Evolutionary conservation across 2,329 filamentous ascomycete species (phyloP).

Genomic region (Grosmannia penicillata): DNA sequence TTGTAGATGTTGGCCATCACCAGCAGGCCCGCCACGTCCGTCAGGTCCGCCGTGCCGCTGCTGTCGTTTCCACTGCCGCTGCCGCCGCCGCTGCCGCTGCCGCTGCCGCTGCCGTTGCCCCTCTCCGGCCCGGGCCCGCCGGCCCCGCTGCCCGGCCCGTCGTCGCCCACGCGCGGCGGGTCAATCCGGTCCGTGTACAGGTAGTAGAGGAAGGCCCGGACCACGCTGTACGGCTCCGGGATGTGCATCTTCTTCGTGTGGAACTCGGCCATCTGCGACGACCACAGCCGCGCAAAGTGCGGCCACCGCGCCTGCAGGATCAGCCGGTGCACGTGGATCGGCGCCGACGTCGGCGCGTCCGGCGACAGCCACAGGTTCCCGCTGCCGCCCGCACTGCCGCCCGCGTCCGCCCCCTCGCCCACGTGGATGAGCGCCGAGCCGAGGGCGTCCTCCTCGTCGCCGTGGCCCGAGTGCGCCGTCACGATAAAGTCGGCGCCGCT

Average conservation of each 20-base stretch:
- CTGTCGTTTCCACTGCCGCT: neutral
- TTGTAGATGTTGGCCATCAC: conserved; percentile 99
- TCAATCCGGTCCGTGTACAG: conserved; percentile 90
- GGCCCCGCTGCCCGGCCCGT: too few relatives aligned
- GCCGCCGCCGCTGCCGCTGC: neutral
- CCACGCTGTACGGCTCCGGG: conserved; percentile 85
- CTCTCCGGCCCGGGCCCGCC: too few relatives aligned
- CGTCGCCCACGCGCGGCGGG: conserved; percentile 28
- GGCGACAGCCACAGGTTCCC: conserved; percentile 43
- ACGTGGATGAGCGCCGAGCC: conserved; percentile 33
- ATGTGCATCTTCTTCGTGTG: conserved; percentile 97
- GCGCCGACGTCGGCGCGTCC: conserved; percentile 54
- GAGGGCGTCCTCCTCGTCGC: conserved; percentile 42
- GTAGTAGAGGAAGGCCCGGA: conserved; percentile 90
- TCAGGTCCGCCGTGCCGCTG: conserved; percentile 56
- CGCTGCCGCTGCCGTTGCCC: neutral
- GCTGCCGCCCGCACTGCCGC: neutral
- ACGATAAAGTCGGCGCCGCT: conserved; percentile 85
- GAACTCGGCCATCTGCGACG: conserved; percentile 91
- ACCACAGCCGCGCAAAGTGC: conserved; percentile 85
- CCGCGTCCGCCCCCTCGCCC: conserved; percentile 14
- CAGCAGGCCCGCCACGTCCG: conserved; percentile 82
- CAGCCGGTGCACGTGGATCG: conserved; percentile 89
- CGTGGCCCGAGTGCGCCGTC: conserved; percentile 61
- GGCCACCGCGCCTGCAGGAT: conserved; percentile 94